These are phyloP conservation scores for Colletotrichum higginsianum DNA, from an alignment of 2,329 filamentous ascomycete genomes.

Conservation along the genomic window DNA sequence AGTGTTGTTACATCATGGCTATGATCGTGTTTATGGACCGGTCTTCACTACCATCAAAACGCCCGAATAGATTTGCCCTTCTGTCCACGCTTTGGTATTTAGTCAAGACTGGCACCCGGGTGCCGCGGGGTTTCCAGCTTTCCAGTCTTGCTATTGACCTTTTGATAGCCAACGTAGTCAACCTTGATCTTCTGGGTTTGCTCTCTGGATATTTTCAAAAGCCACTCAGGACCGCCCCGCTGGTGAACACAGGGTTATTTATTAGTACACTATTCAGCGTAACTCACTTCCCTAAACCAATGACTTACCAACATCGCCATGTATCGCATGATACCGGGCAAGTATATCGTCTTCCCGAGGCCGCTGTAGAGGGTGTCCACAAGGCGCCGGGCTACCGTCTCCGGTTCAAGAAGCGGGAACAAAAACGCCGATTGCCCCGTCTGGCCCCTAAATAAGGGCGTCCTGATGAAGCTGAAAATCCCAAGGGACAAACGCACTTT, in stretches of 20 bases:
- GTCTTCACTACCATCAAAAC: neutral
- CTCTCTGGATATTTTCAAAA: neutral
- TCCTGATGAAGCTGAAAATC: conserved; percentile 50
- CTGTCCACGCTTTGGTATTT: neutral
- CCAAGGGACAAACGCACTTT: conserved; percentile 48
- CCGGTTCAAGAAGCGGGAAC: conserved; percentile 49
- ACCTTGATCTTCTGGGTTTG: conserved; percentile 2
- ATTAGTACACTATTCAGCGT: no score
- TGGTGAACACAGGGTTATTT: neutral
- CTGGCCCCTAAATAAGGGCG: conserved; percentile 48
- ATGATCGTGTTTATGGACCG: neutral
- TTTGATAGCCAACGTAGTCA: neutral
- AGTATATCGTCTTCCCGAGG: conserved; percentile 48
- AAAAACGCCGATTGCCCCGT: conserved; percentile 47
- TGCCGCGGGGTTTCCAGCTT: neutral
- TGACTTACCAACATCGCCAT: conserved; percentile 28
- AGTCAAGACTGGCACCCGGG: neutral
- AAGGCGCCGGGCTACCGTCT: conserved; percentile 48
- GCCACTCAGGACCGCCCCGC: conserved; percentile 10
- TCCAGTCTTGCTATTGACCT: conserved; percentile 4
- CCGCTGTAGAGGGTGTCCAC: conserved; percentile 49
- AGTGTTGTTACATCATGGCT: neutral
- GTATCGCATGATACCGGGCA: conserved; percentile 49
- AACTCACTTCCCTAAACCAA: neutral
- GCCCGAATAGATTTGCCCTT: neutral